These are phyloP conservation scores for Ceriops tagal DNA, from an alignment of 345 rosid species.

Conservation along the genomic window DNA sequence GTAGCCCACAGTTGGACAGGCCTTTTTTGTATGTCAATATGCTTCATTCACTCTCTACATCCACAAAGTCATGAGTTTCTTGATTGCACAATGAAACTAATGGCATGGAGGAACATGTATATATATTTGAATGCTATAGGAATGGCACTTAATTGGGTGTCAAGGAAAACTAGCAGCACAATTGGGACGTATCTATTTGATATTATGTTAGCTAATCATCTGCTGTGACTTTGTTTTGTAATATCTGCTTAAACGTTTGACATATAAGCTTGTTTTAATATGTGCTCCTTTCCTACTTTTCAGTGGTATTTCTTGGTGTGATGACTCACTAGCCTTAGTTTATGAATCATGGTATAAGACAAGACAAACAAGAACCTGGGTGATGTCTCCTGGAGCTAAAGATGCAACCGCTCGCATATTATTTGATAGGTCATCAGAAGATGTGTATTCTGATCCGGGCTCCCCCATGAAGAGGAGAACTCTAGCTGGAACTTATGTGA, in stretches of 20 bases:
- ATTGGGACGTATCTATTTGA: neutral
- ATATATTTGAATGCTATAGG: neutral
- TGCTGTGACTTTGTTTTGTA: slow-evolving; percentile 12
- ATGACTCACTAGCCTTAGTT: slow-evolving; percentile 83
- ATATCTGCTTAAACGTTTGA: slow-evolving; percentile 8
- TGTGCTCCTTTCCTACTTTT: slow-evolving; percentile 15
- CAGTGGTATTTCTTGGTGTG: slow-evolving; percentile 97
- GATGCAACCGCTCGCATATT: slow-evolving; percentile 67
- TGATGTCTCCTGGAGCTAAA: slow-evolving; percentile 69
- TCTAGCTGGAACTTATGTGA: slow-evolving; percentile 63
- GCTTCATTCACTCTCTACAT: neutral
- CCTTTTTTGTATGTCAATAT: neutral
- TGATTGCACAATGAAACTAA: neutral
- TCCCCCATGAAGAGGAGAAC: slow-evolving; percentile 95
- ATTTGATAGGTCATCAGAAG: slow-evolving; percentile 96
- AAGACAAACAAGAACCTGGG: slow-evolving; percentile 83
- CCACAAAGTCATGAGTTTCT: neutral
- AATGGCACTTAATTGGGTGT: neutral
- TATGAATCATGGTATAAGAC: slow-evolving; percentile 99
- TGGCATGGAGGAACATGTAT: neutral
- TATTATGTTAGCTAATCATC: neutral
- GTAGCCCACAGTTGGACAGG: neutral
- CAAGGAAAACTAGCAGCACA: neutral
- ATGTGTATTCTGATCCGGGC: slow-evolving; percentile 99
- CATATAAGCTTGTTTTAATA: slow-evolving; percentile 1